phyloP scores from a whole-genome alignment of 306 rosid species.

The Luffa acutangula region DNA sequence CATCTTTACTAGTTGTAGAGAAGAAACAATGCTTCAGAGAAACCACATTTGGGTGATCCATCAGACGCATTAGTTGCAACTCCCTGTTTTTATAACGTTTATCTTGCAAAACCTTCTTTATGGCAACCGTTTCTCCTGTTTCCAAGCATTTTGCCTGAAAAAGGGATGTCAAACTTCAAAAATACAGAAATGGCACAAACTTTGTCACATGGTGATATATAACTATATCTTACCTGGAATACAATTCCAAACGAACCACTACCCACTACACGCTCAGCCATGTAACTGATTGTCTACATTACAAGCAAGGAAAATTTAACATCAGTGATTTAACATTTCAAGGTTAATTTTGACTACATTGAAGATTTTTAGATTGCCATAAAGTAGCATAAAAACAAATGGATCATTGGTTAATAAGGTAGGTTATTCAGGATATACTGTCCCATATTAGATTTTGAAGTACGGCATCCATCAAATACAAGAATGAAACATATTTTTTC shows the following conservation, averaged over 20 bases:
- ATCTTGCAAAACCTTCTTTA: slow-evolving; percentile 94
- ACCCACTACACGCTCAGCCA: slow-evolving; percentile 98
- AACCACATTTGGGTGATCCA: slow-evolving; percentile 95
- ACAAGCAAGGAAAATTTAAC: slow-evolving; percentile 18
- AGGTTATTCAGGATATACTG: background rate
- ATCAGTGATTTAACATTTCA: background rate
- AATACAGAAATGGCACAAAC: slow-evolving; percentile 1
- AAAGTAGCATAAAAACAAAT: background rate
- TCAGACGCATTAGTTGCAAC: slow-evolving; percentile 82
- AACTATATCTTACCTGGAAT: slow-evolving; percentile 57
- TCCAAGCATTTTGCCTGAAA: slow-evolving; percentile 87
- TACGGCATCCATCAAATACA: background rate
- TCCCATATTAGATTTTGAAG: background rate
- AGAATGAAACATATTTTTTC: background rate
- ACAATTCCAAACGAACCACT: slow-evolving; percentile 91
- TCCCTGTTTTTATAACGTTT: slow-evolving; percentile 87
- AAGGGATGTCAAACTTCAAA: slow-evolving; percentile 12
- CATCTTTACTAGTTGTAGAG: slow-evolving; percentile 81
- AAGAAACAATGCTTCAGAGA: slow-evolving; percentile 80
- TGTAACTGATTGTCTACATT: slow-evolving; percentile 96
- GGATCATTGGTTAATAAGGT: background rate
- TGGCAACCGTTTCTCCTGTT: slow-evolving; percentile 78
- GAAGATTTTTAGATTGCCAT: background rate
- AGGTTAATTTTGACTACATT: background rate
- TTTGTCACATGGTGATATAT: background rate